Conservation (phyloP, 345 rosid species). For the Eucalyptus urophylla region DNA sequence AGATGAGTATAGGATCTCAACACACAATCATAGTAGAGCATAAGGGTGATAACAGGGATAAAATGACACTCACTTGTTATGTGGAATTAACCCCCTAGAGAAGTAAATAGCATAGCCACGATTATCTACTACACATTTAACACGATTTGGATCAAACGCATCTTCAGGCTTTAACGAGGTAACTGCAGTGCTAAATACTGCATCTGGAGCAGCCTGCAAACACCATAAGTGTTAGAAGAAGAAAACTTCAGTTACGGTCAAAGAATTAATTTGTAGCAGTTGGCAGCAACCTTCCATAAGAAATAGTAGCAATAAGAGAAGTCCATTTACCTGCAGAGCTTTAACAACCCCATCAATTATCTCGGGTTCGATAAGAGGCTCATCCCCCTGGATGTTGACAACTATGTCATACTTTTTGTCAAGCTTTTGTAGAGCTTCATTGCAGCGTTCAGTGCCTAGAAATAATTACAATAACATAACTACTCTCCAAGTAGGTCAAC, state of each 20-base stretch:
- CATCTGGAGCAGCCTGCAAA: constrained; percentile 78
- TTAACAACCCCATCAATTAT: constrained; percentile 88
- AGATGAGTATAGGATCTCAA: not conserved
- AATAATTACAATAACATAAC: not conserved
- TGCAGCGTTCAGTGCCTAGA: constrained; percentile 79
- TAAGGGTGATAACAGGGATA: not conserved
- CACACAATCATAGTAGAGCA: not conserved
- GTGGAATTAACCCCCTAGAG: constrained; percentile 88
- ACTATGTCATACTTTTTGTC: constrained; percentile 83
- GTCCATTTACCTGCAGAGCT: constrained; percentile 63
- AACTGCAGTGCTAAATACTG: constrained; percentile 96
- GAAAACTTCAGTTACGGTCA: not conserved
- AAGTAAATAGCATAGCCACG: constrained; percentile 84
- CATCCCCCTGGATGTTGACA: constrained; percentile 95
- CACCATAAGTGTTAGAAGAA: not conserved
- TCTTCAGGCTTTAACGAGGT: constrained; percentile 84
- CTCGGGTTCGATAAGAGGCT: constrained; percentile 94
- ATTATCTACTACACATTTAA: constrained; percentile 80
- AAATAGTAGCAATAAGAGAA: not conserved
- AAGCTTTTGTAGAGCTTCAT: constrained; percentile 80
- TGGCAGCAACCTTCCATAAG: not conserved
- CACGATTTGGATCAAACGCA: constrained; percentile 85
- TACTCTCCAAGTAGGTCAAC: not conserved
- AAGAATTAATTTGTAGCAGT: not conserved
- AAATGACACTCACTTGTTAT: constrained; percentile 55